Base-by-base conservation (phyloP, 2,329 filamentous ascomycete genomes). In the Sordariomycetes sp. region DNA sequence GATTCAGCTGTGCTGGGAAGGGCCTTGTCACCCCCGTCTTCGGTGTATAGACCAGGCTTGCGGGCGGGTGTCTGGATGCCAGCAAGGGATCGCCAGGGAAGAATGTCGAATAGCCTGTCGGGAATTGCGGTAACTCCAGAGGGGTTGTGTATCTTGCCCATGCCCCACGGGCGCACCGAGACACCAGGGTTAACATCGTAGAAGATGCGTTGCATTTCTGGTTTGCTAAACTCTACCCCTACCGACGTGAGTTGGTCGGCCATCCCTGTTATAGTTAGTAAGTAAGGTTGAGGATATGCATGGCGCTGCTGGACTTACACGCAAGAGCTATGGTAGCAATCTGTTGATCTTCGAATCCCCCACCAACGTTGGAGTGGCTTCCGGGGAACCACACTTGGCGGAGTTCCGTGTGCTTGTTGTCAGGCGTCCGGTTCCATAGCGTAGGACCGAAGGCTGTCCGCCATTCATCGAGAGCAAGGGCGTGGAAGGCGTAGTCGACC, bases 361-460 rank as follows among this genome's bases (percentile, higher is more conserved):
- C 87, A 3, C 86, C 86, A 53, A 88, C 82, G 64, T 89, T 87
- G 16, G 77, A 82, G 65, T 90, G 87, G 54, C 80, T 82, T 7
- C 87, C 87, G 0, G 87, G 83, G 64, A 90, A 90, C 83, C 83
- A 86, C 12, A 78, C 75, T 60, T 79, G 76, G 37, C 75, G 71
- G 53, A 79, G 68, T 59, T 79, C 71, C 1, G 76, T 76, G 25
- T 67, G 70, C 3, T 50, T 32, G 43, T 57, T 51, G 7, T 34
- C 55, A 20, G 24, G 43, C 3, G 16, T 6, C 22, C 20, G 43
- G 24, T 69, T 63, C 69, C 69, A 71, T 11, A 71, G 61, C 1
- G 65, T 65, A 1, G 67, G 67, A 0, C 62, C 59, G 51, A 70
- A 71, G 0, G 68, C 62, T 0, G 57, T 63, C 1, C 79, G 72